A percentile compares a stretch with the other conserved stretches of the same genome.
phyloP scores from a whole-genome alignment of 2,329 filamentous ascomycete species.

The Colletotrichum sp. region DNA sequence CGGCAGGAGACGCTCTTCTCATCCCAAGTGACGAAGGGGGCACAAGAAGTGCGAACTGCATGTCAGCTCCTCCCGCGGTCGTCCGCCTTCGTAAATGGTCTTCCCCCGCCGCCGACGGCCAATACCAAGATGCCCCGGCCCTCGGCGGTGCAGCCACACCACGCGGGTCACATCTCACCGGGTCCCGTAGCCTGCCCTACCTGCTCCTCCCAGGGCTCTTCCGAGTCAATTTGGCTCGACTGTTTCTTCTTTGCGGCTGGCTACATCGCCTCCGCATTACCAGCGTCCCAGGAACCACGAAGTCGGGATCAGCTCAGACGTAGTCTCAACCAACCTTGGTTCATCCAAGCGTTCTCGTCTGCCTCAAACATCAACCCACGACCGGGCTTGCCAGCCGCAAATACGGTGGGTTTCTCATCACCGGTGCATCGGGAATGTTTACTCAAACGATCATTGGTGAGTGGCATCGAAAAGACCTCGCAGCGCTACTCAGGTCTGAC shows the following conservation, averaged over 20 bases:
- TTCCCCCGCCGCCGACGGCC: not conserved
- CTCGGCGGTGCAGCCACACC: not conserved
- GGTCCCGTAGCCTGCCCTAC: not conserved
- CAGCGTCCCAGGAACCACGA: not conserved
- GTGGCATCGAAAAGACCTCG: not conserved
- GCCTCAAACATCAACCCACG: not conserved
- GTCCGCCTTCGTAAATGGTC: not conserved
- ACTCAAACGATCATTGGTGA: not conserved
- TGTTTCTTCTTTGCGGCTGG: not conserved
- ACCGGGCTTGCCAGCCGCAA: not conserved
- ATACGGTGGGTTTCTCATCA: not conserved
- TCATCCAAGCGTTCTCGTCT: not conserved
- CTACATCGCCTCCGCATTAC: not conserved
- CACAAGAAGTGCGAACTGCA: not conserved
- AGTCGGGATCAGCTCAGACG: not conserved
- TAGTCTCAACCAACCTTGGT: not conserved
- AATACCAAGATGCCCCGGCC: not conserved
- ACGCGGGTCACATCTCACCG: not conserved
- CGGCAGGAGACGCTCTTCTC: not conserved
- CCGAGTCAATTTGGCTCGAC: not conserved
- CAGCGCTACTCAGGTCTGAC: not conserved
- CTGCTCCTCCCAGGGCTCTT: not conserved
- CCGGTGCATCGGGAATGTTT: not conserved
- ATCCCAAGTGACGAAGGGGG: not conserved
- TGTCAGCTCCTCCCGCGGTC: not conserved